Conservation (phyloP, 1,139 yeast species). For the Saccharomycopsis hybrid region DNA sequence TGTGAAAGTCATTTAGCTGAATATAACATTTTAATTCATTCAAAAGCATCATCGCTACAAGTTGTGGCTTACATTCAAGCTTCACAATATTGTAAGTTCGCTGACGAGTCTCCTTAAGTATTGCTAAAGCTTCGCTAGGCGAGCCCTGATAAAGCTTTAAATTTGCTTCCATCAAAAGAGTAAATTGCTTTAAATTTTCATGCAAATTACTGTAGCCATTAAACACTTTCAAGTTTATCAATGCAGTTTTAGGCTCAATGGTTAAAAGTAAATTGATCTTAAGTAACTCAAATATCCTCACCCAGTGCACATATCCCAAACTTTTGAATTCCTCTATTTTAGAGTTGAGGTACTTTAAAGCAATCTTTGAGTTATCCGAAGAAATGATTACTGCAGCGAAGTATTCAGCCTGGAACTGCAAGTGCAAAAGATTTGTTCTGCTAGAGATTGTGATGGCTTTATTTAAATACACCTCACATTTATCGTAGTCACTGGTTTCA, state of each 20-base stretch:
- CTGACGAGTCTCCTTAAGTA: background rate
- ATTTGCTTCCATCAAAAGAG: conserved; percentile 8
- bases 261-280: conserved; percentile 5
- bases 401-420: conserved; percentile 19
- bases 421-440: conserved; percentile 5
- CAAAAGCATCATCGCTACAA: conserved; percentile 14
- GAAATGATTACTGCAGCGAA: conserved; percentile 12
- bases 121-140: background rate
- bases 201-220: background rate
- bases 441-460: conserved; percentile 16
- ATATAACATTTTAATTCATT: conserved; percentile 11
- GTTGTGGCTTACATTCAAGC: too few species aligned
- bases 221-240: background rate
- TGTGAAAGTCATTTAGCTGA: conserved; percentile 4
- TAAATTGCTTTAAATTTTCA: background rate
- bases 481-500: conserved; percentile 13
- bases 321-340: conserved; percentile 15
- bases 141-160: conserved; percentile 6
- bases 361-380: conserved; percentile 12
- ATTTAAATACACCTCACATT: conserved; percentile 12
- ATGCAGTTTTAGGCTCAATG: conserved; percentile 7
- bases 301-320: conserved; percentile 16
- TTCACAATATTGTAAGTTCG: too few species aligned
- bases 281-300: conserved; percentile 14
- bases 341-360: conserved; percentile 11